Conservation (phyloP, 495 filamentous ascomycete genomes). For the Penicillium longicatenatum region DNA sequence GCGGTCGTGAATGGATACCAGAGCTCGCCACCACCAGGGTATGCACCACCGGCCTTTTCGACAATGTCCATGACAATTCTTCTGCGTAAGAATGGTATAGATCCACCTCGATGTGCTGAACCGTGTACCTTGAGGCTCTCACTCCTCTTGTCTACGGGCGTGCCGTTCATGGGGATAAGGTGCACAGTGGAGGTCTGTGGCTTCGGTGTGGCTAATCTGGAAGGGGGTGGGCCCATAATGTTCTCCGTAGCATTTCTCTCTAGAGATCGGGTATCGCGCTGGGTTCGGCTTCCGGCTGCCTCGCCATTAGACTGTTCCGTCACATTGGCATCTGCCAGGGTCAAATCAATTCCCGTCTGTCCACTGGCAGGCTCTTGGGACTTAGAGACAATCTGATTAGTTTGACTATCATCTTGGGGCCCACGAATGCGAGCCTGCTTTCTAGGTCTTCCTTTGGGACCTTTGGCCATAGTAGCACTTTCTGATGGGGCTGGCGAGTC, state of each 20-base stretch:
- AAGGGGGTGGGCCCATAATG: not conserved
- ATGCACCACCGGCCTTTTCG: conserved; percentile 68
- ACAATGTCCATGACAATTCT: conserved; percentile 72
- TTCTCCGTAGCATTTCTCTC: not conserved
- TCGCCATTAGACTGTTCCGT: not conserved
- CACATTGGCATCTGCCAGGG: not conserved
- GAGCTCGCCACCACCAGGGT: conserved; percentile 71
- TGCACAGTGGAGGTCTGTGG: not conserved
- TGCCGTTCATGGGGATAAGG: not conserved
- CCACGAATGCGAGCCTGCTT: not conserved
- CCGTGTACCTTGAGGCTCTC: conserved; percentile 5
- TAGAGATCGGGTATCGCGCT: not conserved
- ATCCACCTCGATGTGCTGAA: conserved; percentile 40
- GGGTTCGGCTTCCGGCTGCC: not conserved
- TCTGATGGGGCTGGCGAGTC: not conserved
- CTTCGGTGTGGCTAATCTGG: not conserved
- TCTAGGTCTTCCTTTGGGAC: not conserved
- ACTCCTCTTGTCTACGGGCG: not conserved
- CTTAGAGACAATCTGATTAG: not conserved
- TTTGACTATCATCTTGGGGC: not conserved
- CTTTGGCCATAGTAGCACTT: not conserved
- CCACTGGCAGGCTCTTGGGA: not conserved
- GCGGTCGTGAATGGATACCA: conserved; percentile 66
- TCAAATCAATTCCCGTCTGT: not conserved
- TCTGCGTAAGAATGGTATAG: conserved; percentile 49